phyloP scores from a whole-genome alignment of 495 filamentous ascomycete species.

The Astrocystis sublimbata region DNA sequence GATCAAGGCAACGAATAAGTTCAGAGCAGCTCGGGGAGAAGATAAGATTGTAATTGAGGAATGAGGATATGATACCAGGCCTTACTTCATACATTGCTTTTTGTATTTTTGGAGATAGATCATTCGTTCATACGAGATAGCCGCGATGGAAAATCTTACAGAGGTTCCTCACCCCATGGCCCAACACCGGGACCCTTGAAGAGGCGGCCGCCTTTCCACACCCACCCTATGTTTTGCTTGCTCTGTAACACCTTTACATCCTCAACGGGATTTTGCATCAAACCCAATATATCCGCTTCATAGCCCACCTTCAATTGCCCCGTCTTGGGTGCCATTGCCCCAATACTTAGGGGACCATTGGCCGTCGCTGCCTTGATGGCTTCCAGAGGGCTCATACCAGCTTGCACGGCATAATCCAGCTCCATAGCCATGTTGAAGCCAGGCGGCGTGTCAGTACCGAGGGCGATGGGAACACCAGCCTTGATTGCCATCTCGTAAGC shows the following conservation, averaged over 20 bases:
- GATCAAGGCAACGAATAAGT: slow-evolving; percentile 51
- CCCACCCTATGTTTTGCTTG: slow-evolving; percentile 43
- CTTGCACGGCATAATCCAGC: slow-evolving; percentile 50
- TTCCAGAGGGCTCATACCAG: slow-evolving; percentile 51
- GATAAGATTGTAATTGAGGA: slow-evolving; percentile 49
- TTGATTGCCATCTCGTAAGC: slow-evolving; percentile 48
- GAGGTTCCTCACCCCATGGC: slow-evolving; percentile 38
- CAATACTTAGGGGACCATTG: slow-evolving; percentile 47
- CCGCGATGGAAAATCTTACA: not conserved
- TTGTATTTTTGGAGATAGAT: not conserved
- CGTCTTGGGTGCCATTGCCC: slow-evolving; percentile 45
- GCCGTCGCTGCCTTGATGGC: slow-evolving; percentile 57
- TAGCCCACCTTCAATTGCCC: slow-evolving; percentile 51
- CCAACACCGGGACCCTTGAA: slow-evolving; percentile 43
- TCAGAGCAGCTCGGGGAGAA: slow-evolving; percentile 50
- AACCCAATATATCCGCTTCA: slow-evolving; percentile 52
- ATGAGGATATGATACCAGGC: slow-evolving; percentile 18
- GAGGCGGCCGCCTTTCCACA: slow-evolving; percentile 50
- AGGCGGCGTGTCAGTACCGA: slow-evolving; percentile 47
- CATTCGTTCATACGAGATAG: not conserved
- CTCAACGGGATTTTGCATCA: slow-evolving; percentile 46
- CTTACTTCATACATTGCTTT: not conserved
- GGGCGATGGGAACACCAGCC: slow-evolving; percentile 40
- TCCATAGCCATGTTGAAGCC: slow-evolving; percentile 51
- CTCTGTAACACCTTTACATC: slow-evolving; percentile 47